phyloP scores from a whole-genome alignment of 2,329 filamentous ascomycete species.

The Gaeumannomyces tritici region DNA sequence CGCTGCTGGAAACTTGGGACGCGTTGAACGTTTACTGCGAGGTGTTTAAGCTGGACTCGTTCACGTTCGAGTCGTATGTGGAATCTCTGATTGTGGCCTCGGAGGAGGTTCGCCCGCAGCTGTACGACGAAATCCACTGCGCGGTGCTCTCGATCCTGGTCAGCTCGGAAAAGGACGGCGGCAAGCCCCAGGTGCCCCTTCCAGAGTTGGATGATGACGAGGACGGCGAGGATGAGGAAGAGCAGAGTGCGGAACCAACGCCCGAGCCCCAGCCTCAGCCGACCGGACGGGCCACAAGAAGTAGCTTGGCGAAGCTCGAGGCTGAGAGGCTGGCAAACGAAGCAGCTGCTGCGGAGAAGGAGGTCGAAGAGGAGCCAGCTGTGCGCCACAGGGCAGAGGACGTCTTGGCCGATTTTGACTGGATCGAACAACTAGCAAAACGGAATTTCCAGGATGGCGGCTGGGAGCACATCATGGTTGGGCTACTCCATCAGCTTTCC shows the following conservation, averaged over 20 bases:
- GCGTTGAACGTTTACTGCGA: conserved; percentile 97
- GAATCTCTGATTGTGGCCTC: conserved; percentile 76
- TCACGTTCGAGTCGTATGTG: conserved; percentile 93
- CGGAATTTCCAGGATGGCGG: conserved; percentile 81
- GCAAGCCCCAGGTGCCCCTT: conserved; percentile 68
- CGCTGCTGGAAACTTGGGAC: conserved; percentile 86
- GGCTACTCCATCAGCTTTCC: conserved; percentile 76
- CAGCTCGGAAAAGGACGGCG: conserved; percentile 62
- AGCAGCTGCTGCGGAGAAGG: conserved; percentile 42
- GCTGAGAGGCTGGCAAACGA: conserved; percentile 58
- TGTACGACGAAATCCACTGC: conserved; percentile 88
- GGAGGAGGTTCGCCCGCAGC: conserved; percentile 64
- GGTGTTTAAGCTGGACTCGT: conserved; percentile 88
- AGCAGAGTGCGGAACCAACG: conserved; percentile 38
- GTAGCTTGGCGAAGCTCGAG: conserved; percentile 75
- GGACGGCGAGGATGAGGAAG: conserved; percentile 51
- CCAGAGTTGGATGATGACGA: conserved; percentile 67
- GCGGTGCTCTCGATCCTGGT: conserved; percentile 82
- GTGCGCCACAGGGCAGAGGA: conserved; percentile 64
- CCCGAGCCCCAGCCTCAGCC: conserved; percentile 65
- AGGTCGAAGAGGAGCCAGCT: conserved; percentile 33
- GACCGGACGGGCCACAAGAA: conserved; percentile 65
- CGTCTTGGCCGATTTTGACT: conserved; percentile 64
- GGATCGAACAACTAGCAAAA: conserved; percentile 75
- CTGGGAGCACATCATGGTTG: conserved; percentile 86